Evolutionary conservation across 495 filamentous ascomycete species (phyloP).

Genomic region (Talaromyces thailandensis): DNA sequence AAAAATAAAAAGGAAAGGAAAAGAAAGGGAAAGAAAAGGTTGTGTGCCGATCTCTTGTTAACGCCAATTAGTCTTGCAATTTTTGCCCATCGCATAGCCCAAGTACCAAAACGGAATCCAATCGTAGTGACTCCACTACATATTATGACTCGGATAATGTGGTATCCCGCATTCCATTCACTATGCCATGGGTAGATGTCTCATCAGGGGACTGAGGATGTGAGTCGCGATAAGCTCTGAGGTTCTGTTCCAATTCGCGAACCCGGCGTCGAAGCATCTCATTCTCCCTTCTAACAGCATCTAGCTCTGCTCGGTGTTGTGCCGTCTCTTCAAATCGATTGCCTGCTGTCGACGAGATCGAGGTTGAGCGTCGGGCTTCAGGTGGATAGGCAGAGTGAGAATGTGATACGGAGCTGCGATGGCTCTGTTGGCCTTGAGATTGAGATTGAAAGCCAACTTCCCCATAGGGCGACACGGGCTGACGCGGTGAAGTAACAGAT

Average conservation of each 20-base stretch:
- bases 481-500: slow-evolving; percentile 35
- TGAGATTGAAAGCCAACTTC: slow-evolving; percentile 15
- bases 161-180: slow-evolving; percentile 6
- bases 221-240: slow-evolving; percentile 20
- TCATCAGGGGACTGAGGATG: not conserved
- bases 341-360: slow-evolving; percentile 18
- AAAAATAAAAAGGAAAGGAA: not conserved
- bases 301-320: slow-evolving; percentile 60
- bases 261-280: slow-evolving; percentile 65
- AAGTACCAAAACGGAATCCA: not conserved
- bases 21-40: not conserved
- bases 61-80: not conserved
- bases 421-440: slow-evolving; percentile 21
- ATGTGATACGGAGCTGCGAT: slow-evolving; percentile 19
- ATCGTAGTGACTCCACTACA: not conserved
- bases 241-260: slow-evolving; percentile 54
- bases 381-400: slow-evolving; percentile 13
- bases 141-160: slow-evolving; percentile 4
- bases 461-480: slow-evolving; percentile 19
- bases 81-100: not conserved
- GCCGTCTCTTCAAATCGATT: slow-evolving; percentile 63
- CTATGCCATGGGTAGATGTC: not conserved
- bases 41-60: not conserved
- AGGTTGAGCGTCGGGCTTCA: slow-evolving; percentile 14
- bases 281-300: slow-evolving; percentile 70